phyloP scores from a whole-genome alignment of 2,329 filamentous ascomycete genomes.

The Dryadomyces sulphureus region DNA sequence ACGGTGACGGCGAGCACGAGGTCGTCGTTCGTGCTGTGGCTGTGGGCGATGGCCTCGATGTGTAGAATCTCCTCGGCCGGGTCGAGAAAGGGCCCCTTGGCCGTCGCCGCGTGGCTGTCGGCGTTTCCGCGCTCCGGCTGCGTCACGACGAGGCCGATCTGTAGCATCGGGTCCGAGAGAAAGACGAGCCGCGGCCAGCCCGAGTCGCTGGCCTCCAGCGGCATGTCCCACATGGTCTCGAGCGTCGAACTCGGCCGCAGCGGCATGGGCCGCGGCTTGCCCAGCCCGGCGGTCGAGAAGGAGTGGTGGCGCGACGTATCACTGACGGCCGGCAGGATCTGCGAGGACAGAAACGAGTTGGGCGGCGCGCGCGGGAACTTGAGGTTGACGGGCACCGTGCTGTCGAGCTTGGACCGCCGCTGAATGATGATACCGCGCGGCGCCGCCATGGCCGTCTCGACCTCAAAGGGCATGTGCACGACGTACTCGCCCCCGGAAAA shows the following conservation, averaged over 20 bases:
- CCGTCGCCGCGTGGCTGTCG: constrained; percentile 22
- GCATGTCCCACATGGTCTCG: constrained; percentile 42
- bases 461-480: constrained; percentile 86
- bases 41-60: constrained; percentile 42
- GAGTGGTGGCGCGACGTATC: constrained; percentile 33
- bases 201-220: constrained; percentile 35
- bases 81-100: constrained; percentile 47
- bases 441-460: constrained; percentile 72
- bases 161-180: constrained; percentile 71
- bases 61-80: constrained; percentile 73
- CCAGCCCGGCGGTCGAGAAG: constrained; percentile 43
- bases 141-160: constrained; percentile 69
- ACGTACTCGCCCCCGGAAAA: constrained; percentile 77
- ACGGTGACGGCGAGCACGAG: constrained; percentile 67
- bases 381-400: constrained; percentile 33
- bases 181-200: constrained; percentile 67
- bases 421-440: constrained; percentile 77
- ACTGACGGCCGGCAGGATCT: constrained; percentile 37
- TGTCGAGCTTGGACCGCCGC: constrained; percentile 48
- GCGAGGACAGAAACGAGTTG: constrained; percentile 68
- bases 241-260: constrained; percentile 37
- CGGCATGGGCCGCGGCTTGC: constrained; percentile 37
- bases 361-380: constrained; percentile 52
- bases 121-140: constrained; percentile 28
- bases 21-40: constrained; percentile 23